These are phyloP conservation scores for Entamoeba moshkovskii DNA, from an alignment of 208 protist genomes.

Conservation along the genomic window DNA sequence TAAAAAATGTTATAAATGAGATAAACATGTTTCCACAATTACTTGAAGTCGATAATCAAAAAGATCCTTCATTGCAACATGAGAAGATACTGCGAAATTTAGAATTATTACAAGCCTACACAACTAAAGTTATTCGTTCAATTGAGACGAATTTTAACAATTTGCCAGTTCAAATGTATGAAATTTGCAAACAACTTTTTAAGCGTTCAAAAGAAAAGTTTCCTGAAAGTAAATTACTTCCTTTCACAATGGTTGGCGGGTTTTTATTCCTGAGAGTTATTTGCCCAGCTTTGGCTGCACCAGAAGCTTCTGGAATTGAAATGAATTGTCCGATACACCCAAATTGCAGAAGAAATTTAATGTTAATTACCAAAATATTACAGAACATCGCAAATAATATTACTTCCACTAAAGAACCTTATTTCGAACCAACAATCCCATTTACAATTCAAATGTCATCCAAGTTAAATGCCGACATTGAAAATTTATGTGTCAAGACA, in stretches of 20 bases:
- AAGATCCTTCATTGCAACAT: not conserved
- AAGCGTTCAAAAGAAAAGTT: not conserved
- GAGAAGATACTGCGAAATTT: not conserved
- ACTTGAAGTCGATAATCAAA: not conserved
- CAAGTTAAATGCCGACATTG: not conserved
- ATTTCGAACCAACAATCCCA: not conserved
- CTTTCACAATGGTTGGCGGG: not conserved
- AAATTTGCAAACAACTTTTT: not conserved
- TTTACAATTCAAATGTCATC: not conserved
- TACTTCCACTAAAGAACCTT: not conserved
- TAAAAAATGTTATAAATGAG: not conserved
- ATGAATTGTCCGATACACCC: not conserved
- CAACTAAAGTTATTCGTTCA: not conserved
- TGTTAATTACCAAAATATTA: not conserved
- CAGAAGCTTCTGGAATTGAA: not conserved
- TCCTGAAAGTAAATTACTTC: not conserved
- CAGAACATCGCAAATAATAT: not conserved
- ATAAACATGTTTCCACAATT: not conserved
- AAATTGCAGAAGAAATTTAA: not conserved
- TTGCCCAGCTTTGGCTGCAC: not conserved
- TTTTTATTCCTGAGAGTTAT: not conserved
- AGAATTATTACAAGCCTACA: not conserved
- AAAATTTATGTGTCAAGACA: not conserved
- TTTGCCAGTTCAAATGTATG: not conserved
- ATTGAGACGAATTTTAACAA: not conserved